Percentiles rank a stretch among this genome's conserved stretches.
Conservation (phyloP, 306 rosid genomes). For the Trifolium dubium region DNA sequence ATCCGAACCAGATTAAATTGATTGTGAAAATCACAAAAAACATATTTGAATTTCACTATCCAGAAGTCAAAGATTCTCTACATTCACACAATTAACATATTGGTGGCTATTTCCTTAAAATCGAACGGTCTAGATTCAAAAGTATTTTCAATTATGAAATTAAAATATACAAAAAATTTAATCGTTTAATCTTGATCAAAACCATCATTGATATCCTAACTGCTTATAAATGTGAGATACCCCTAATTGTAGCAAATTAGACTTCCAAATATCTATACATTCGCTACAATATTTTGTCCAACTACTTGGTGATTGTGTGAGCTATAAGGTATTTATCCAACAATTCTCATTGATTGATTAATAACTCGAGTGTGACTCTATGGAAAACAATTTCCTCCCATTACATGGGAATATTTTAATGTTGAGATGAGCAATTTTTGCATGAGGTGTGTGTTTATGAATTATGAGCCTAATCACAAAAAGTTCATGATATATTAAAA, state of each 20-base stretch:
- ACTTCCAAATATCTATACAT: neutral
- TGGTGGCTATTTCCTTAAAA: neutral
- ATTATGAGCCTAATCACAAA: neutral
- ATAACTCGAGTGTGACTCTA: neutral
- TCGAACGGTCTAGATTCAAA: neutral
- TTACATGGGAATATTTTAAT: conserved; percentile 1
- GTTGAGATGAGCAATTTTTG: neutral
- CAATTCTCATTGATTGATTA: neutral
- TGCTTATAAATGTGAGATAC: neutral
- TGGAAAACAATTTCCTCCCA: neutral
- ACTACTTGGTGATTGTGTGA: neutral
- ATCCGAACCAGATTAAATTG: too few relatives aligned
- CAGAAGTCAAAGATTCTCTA: neutral
- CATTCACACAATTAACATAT: neutral
- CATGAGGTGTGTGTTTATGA: neutral
- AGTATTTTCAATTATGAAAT: neutral
- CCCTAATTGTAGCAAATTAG: neutral
- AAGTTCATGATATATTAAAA: conserved; percentile 3
- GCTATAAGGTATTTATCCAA: neutral
- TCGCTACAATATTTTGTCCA: too few relatives aligned
- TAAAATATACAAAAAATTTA: neutral
- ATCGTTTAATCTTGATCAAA: neutral
- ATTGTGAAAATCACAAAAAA: too few relatives aligned
- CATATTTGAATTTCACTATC: too few relatives aligned
- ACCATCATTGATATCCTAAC: neutral